Conservation (phyloP, 2,329 filamentous ascomycete species). For the Pseudogymnoascus sp. region DNA sequence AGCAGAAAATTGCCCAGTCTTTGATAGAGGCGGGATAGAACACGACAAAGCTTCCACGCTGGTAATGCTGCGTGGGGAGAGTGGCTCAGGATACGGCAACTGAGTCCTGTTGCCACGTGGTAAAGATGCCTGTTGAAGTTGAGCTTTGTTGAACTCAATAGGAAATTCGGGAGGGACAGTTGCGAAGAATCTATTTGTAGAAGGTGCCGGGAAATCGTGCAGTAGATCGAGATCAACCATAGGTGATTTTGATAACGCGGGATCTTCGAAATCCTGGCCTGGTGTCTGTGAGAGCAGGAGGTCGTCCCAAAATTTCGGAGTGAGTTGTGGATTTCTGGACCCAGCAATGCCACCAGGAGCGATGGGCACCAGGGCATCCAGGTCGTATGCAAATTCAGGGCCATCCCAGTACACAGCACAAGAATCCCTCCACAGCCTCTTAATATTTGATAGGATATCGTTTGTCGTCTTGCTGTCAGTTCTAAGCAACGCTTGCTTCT, state of each 20-base stretch:
- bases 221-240: background rate
- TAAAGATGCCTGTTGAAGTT: background rate
- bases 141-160: background rate
- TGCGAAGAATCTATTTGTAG: background rate
- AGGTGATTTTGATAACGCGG: background rate
- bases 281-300: slow-evolving; percentile 7
- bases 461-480: slow-evolving; percentile 9
- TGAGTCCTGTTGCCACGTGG: background rate
- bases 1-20: slow-evolving; percentile 36
- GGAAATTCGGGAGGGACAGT: background rate
- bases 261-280: background rate
- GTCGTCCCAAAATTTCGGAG: slow-evolving; percentile 48
- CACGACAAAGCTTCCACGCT: slow-evolving; percentile 58
- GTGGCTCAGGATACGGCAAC: slow-evolving; percentile 20
- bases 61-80: slow-evolving; percentile 50
- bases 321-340: slow-evolving; percentile 46
- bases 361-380: slow-evolving; percentile 59
- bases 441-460: slow-evolving; percentile 65
- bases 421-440: slow-evolving; percentile 93
- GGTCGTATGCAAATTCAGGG: slow-evolving; percentile 54
- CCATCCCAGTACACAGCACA: slow-evolving; percentile 86
- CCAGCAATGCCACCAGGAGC: slow-evolving; percentile 67
- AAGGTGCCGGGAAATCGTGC: slow-evolving; percentile 1
- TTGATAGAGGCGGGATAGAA: slow-evolving; percentile 50
- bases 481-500: slow-evolving; percentile 9